These are phyloP conservation scores for Tylopilus rubrobrunneus DNA, from an alignment of 768 basidiomycete species.

Conservation along the genomic window DNA sequence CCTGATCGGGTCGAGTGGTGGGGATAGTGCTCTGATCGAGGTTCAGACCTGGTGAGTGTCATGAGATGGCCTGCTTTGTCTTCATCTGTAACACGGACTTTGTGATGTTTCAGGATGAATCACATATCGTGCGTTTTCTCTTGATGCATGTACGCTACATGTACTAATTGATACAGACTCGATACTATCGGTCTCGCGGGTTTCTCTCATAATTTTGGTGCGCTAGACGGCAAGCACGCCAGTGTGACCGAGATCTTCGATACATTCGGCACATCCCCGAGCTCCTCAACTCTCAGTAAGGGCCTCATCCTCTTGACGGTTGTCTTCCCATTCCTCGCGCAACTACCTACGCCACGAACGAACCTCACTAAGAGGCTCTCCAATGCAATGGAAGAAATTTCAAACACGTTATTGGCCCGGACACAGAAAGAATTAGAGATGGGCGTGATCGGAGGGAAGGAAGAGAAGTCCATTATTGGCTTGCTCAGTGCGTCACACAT, in stretches of 20 bases:
- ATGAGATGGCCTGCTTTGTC: background rate
- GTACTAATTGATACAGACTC: constrained; percentile 31
- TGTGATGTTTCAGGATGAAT: constrained; percentile 30
- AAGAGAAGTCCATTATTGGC: constrained; percentile 27
- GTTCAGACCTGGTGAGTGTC: constrained; percentile 32
- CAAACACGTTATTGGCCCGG: constrained; percentile 36
- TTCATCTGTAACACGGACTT: background rate
- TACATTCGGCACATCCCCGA: constrained; percentile 24
- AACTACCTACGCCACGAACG: constrained; percentile 35
- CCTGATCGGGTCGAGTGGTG: constrained; percentile 14
- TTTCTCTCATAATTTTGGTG: constrained; percentile 54
- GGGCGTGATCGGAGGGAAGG: constrained; percentile 16
- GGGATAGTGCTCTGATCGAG: constrained; percentile 28
- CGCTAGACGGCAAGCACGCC: constrained; percentile 45
- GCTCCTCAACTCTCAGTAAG: constrained; percentile 23
- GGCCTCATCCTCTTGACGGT: constrained; percentile 35
- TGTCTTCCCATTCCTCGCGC: constrained; percentile 33
- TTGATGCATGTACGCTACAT: background rate
- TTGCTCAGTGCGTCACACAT: constrained; percentile 8
- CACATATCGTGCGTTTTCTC: constrained; percentile 28
- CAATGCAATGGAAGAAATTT: constrained; percentile 37
- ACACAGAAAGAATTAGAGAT: constrained; percentile 32
- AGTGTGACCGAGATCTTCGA: constrained; percentile 41
- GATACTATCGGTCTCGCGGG: constrained; percentile 59
- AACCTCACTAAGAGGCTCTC: constrained; percentile 29